Evolutionary conservation across 768 basidiomycete genomes (phyloP), one percentile per base, ranked within the genome.

Genomic region (Kwoniella shandongensis): DNA sequence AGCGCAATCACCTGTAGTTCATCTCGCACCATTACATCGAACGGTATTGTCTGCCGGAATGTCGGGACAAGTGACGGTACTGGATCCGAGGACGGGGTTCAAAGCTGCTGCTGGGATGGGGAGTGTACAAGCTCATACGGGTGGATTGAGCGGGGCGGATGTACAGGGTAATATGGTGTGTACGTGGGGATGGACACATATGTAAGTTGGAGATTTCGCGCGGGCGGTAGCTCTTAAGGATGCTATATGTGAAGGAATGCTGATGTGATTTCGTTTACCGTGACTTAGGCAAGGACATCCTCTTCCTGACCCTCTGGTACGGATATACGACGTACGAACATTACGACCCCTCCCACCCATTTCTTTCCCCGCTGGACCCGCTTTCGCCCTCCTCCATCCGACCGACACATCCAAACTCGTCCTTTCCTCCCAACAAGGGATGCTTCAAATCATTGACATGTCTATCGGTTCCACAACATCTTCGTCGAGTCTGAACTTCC

Each of bases 291-390:
- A 89, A 76, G 86, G 87, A 6, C 86, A 88, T 44, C 91, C 93
- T 4, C 83, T 87, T 52, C 88, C 89, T 0, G 94, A 97, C 73
- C 89, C 91, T 2, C 80, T 92, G 30, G 90, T 99, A 62, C 96
- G 94, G 77, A 81, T 97, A 12, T 96, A 88, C 67, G 94, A 99
- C 75, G 68, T 90, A 27, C 86, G 94, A 27, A 89, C 82, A 22
- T 83, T 97, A 80, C 83, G 84, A 38, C 81, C 91, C 0, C 81
- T 97, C 1, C 83, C 90, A 2, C 91, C 94, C 0, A 82, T 97
- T 27, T 85, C 89, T 1, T 97, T 96, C 74, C 84, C 90, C 4
- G 83, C 86, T 11, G 88, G 88, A 0, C 92, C 94, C 1, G 84
- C 88, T 1, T 92, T 93, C 74, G 86, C 93, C 61, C 85, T 87